phyloP scores from a whole-genome alignment of 176 grass and related monocot genomes.

The Raddia guianensis region DNA sequence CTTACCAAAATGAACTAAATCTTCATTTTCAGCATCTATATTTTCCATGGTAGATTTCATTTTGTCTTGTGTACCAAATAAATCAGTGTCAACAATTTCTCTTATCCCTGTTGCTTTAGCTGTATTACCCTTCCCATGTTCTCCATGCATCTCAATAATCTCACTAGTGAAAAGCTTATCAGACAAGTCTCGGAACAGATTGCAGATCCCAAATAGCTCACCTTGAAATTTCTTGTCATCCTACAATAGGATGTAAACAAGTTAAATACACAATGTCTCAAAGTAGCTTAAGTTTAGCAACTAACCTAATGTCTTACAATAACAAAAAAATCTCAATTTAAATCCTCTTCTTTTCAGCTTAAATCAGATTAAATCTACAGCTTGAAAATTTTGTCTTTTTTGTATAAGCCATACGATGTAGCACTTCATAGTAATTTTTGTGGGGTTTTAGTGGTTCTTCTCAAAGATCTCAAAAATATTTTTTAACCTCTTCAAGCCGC shows the following conservation, averaged over 20 bases:
- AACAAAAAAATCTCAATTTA: constrained; percentile 16
- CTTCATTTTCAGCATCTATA: constrained; percentile 36
- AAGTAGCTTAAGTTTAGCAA: not conserved
- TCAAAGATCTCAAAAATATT: too few relatives aligned
- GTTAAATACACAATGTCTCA: constrained; percentile 13
- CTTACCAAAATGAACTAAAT: constrained; percentile 61
- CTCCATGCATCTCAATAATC: constrained; percentile 96
- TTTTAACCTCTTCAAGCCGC: too few relatives aligned
- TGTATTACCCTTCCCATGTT: constrained; percentile 55
- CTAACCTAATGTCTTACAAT: not conserved
- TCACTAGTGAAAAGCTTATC: constrained; percentile 98
- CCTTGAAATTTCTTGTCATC: constrained; percentile 97
- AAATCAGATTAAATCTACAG: too few relatives aligned
- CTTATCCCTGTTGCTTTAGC: constrained; percentile 47
- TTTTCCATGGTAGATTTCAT: constrained; percentile 23
- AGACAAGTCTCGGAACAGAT: constrained; percentile 88
- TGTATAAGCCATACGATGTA: too few relatives aligned
- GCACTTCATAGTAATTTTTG: too few relatives aligned
- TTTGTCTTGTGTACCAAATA: constrained; percentile 37
- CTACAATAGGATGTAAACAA: constrained; percentile 45
- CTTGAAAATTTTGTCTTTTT: too few relatives aligned
- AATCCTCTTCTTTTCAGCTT: not conserved
- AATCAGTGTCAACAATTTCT: constrained; percentile 55
- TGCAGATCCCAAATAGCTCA: constrained; percentile 97
- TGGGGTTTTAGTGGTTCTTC: too few relatives aligned